Percentiles rank a stretch among this genome's conserved stretches.
These are phyloP conservation scores for Plasmopara muralis DNA, from an alignment of 352 stramenopile genomes.

Conservation along the genomic window DNA sequence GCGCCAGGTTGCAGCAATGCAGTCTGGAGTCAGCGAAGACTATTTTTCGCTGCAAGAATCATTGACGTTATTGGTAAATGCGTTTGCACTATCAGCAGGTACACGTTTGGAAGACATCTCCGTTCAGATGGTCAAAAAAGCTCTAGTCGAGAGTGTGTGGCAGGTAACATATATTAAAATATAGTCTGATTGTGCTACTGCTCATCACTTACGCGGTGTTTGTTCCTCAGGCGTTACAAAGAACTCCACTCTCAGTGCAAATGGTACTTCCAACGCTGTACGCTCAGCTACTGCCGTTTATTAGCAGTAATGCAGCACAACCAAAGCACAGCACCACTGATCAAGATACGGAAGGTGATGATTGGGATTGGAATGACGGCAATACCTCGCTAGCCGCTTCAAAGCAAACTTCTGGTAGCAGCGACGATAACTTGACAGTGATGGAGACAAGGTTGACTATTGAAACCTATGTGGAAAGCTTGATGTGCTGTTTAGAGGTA, in stretches of 20 bases:
- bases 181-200: not conserved
- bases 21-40: constrained; percentile 9
- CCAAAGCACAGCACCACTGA: constrained; percentile 3
- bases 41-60: constrained; percentile 35
- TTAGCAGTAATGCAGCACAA: constrained; percentile 9
- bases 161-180: constrained; percentile 29
- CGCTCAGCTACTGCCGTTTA: constrained; percentile 24
- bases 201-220: constrained; percentile 3
- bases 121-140: constrained; percentile 54
- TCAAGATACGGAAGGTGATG: constrained; percentile 34
- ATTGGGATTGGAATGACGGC: constrained; percentile 64
- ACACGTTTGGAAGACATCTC: constrained; percentile 56
- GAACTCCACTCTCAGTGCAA: constrained; percentile 18
- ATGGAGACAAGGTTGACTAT: constrained; percentile 28
- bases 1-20: constrained; percentile 28
- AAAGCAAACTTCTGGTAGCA: constrained; percentile 1
- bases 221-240: constrained; percentile 20
- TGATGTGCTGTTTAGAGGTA: constrained; percentile 52
- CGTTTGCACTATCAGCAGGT: constrained; percentile 48
- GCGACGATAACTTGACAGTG: constrained; percentile 21
- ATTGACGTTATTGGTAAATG: constrained; percentile 53
- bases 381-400: constrained; percentile 12
- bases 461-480: constrained; percentile 34
- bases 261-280: constrained; percentile 30
- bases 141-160: constrained; percentile 37